Evolutionary conservation across 352 stramenopile genomes (phyloP), one percentile per base, ranked within the genome.

Genomic region (Pythium aristosporum): DNA sequence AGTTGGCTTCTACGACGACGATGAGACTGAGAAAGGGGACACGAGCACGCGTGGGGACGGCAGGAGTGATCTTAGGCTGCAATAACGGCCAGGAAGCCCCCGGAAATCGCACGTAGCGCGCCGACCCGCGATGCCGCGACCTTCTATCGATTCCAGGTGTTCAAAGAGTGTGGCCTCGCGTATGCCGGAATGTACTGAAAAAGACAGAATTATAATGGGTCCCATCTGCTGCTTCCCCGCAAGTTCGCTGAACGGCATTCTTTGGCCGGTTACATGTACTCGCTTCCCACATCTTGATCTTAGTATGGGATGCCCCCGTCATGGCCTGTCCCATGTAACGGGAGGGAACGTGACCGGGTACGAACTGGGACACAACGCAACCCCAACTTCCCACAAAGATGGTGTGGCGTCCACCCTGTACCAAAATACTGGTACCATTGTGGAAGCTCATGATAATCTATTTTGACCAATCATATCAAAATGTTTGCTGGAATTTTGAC

Each of bases 271-370:
- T 51, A 50, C 34, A 39, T 41, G 43, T 42, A 21, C 36, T 28
- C 28, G 47, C 46, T 36, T 65, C 49, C 23, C 51, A 63, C 47
- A 52, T 69, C 47, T 69, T 69, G 62, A 55, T 59, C 41, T 63
- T 59, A 58, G 62, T 69, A 69, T 68, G 37, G n/a, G 51, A 57
- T 39, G 7, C 20, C 15, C 30, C 15, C 4, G 9, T 28, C n/a
- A 12, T 57, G 61, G 5, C 61, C 37, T 37, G 53, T 68, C 61
- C n/a, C 61, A 15, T 68, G 61, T 42, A 46, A 56, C 52, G 34
- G 25, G 37, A 46, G 48, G 21, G 23, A 28, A 58, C 21, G 52
- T 25, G 18, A 52, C 49, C n/a, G 46, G 34, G 23, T 44, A 49
- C 42, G 23, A 39, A 39, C 34, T 39, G 39, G 55, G 55, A 44